Evolutionary conservation across 352 stramenopile species (phyloP), one percentile per base, ranked within the genome.

Genomic region (Achlya hypogyna): DNA sequence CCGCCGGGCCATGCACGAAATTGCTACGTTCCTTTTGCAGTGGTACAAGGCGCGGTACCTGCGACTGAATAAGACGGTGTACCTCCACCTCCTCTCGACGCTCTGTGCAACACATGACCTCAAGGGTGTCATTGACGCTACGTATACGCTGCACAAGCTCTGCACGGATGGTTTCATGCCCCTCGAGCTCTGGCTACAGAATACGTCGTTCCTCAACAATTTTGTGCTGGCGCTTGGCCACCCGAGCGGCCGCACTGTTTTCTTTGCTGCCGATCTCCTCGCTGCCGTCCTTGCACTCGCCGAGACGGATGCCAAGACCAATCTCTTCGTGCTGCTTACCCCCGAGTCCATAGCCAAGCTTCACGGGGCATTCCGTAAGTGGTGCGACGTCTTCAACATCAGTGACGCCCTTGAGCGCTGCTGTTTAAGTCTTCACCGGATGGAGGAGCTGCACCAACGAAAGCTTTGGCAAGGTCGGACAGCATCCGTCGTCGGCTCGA

Each of bases 41-140:
- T 49, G 51, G 14, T 67, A 67, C 51, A 32, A 51, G 42, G 29
- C 60, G 6, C 29, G 29, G 34, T 67, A 67, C 60, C 51, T 67
- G 2, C 60, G 60, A n/a, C 27, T 67, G n/a, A 23, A 32, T 27
- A 67, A 67, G 43, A 34, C 43, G 32, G 51, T 38, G 20, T 67
- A 60, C 51, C 28, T 67, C 20, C 42, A 28, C 51, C 25, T 67
- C 2, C 14, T 67, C 18, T 45, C 38, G 27, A 67, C 38, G n/a
- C 31, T 67, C 9, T 67, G 60, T 22, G 32, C 60, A 9, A 59
- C 51, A 10, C 0, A n/a, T 12, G 31, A 56, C 60, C 23, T 10
- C 23, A 67, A 67, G 20, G 9, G 31, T 27, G 60, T 29, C 29
- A n/a, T 67, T 34, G 60, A 67, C 31, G 60, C 42, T 22, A 49